Conservation (phyloP, 1,139 yeast genomes). For the Suhomyces coccinellae region DNA sequence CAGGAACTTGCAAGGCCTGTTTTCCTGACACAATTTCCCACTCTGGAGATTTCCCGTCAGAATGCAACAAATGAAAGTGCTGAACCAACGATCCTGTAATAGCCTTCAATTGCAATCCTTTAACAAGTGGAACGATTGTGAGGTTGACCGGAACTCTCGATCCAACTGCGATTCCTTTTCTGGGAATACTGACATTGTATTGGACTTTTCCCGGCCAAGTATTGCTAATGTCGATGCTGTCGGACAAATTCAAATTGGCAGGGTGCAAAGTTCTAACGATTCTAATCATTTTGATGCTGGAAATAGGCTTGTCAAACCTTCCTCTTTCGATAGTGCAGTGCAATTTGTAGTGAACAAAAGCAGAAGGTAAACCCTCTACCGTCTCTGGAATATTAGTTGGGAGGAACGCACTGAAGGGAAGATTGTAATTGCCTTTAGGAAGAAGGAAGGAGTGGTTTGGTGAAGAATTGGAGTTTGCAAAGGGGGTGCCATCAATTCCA, state of each 20-base stretch:
- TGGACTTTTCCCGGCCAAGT: slow-evolving; percentile 68
- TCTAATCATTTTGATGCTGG: slow-evolving; percentile 34
- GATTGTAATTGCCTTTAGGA: slow-evolving; percentile 64
- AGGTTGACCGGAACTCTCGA: slow-evolving; percentile 53
- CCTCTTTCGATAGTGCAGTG: slow-evolving; percentile 58
- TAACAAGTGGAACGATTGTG: slow-evolving; percentile 57
- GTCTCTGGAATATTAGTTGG: slow-evolving; percentile 68
- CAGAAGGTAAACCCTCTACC: slow-evolving; percentile 61
- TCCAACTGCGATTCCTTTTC: slow-evolving; percentile 63
- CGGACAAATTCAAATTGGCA: slow-evolving; percentile 49
- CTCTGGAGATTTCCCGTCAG: slow-evolving; percentile 43
- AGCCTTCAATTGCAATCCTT: slow-evolving; percentile 53
- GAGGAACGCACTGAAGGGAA: slow-evolving; percentile 57
- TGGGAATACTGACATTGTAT: slow-evolving; percentile 57
- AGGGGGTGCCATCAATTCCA: slow-evolving; percentile 50
- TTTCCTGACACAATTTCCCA: slow-evolving; percentile 41
- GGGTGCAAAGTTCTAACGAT: slow-evolving; percentile 53
- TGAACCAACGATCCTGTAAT: slow-evolving; percentile 55
- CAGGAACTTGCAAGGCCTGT: slow-evolving; percentile 30
- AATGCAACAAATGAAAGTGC: slow-evolving; percentile 42
- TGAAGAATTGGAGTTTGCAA: slow-evolving; percentile 25
- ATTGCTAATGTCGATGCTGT: slow-evolving; percentile 59
- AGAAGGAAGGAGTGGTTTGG: slow-evolving; percentile 44
- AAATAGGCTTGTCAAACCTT: slow-evolving; percentile 45
- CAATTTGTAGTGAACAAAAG: slow-evolving; percentile 55